Evolutionary conservation across 2,329 filamentous ascomycete species (phyloP), one percentile per base, ranked within the genome.

Genomic region (Aspergillus aculeatinus): DNA sequence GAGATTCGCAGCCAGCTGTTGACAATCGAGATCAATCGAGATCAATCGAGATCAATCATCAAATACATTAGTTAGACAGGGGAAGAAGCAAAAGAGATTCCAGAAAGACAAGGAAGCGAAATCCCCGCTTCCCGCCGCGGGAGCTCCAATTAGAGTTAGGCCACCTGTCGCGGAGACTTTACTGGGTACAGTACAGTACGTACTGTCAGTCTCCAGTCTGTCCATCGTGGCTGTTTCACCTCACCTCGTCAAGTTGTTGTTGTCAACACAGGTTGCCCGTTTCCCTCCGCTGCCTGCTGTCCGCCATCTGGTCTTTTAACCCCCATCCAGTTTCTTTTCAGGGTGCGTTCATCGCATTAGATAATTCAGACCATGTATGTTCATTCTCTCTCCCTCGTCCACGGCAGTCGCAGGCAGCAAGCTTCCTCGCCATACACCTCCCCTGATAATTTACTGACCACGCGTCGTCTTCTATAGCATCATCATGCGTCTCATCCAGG

Each of bases 401-500:
- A 54, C 52, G 51, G 33, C 29, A 54, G 31, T 21, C 53, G 16
- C 39, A 29, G 39, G 14, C 39, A n/a, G 14, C 35, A 16, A 14
- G 11, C 12, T 42, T 42, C 35, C 35, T 14, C 14, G 35, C 14
- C 35, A 42, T 42, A 47, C 55, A 49, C 33, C 48, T 29, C 48
- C 51, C 51, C 59, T 53, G 51, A 56, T 44, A 29, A 29, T 29
- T 10, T 29, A 50, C 62, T 63, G 59, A 62, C 61, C 55, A 63
- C 63, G 62, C 67, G 65, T 68, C 65, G 57, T 59, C 67, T 39
- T 44, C 56, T 62, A 29, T 29, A 29, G 27, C 51, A 68, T 65
- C 72, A 78, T 62, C 65, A 82, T 87, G 84, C 83, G 82, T 76
- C 75, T 84, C 75, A 79, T 81, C 58, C 76, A 78, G 58, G 68